Evolutionary conservation across 371 early-diverging fungal species (phyloP), one percentile per base, ranked within the genome.

Genomic region (Syncephalastrum monosporum): DNA sequence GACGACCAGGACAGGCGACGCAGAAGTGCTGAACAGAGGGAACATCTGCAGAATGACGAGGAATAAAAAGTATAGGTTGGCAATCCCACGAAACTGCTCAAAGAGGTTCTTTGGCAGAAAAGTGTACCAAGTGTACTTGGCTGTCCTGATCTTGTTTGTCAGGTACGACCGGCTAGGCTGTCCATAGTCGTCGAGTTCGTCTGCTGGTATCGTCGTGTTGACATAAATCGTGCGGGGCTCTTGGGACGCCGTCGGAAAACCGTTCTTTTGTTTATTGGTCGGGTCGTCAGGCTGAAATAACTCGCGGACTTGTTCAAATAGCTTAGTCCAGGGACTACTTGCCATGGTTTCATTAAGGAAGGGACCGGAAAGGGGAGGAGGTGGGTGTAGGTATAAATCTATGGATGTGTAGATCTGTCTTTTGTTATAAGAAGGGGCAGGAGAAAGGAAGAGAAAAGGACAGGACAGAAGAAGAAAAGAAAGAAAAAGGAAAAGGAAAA

Each of bases 41-140:
- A 91, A 81, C 74, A 79, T 78, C 72, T 97, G 93, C 17, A 99
- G 79, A 54, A 95, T 86, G 13, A 94, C 88, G 23, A 96, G 76
- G 23, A 91, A 80, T 42, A 98, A 69, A 68, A 99, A 99, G 68
- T 93, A 99, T 14, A 97, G 56, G 74, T 98, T 99, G 59, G 95
- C 95, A 10, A 93, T 81, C 47, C 93, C 90, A 49, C 91, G 81
- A 59, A 97, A 93, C 69, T 99, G 99, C 60, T 92, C 92, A 53
- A 90, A 84, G 6, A 99, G 69, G 63, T 99, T 95, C 64, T 91
- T 89, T 41, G 99, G 99, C 51, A 99, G 47, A 65, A 99, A 99
- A 0, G 89, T 90, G 50, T 89, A 65, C 53, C 86, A 71, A 33
- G 90, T 94, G 75, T 90, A 97, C 73, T 89, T 95, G 47, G 93